Conservation (phyloP, 1,139 yeast genomes). For the Candida smagusa region DNA sequence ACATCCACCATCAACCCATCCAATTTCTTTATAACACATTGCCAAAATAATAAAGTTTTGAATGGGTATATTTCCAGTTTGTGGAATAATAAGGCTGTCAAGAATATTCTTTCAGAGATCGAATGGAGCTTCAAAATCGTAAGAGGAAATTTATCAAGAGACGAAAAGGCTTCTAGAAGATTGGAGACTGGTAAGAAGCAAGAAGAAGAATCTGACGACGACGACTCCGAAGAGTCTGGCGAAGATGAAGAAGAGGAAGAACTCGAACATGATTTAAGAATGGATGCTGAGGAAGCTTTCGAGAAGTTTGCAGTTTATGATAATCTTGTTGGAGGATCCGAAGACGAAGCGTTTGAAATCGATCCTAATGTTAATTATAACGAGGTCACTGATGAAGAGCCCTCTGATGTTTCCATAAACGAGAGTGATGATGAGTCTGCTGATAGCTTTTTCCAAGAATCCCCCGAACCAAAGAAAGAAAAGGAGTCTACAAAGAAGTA, state of each 20-base stretch:
- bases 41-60: slow-evolving; percentile 38
- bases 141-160: slow-evolving; percentile 53
- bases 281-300: slow-evolving; percentile 24
- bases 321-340: slow-evolving; percentile 52
- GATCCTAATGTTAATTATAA: slow-evolving; percentile 52
- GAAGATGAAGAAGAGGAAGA: slow-evolving; percentile 20
- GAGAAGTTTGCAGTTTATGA: slow-evolving; percentile 47
- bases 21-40: slow-evolving; percentile 44
- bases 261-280: slow-evolving; percentile 15
- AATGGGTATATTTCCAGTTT: slow-evolving; percentile 52
- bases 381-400: slow-evolving; percentile 62
- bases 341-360: slow-evolving; percentile 40
- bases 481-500: slow-evolving; percentile 21
- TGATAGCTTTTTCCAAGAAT: slow-evolving; percentile 40
- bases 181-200: slow-evolving; percentile 23
- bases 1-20: slow-evolving; percentile 39
- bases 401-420: slow-evolving; percentile 26
- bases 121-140: slow-evolving; percentile 60
- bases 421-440: slow-evolving; percentile 18
- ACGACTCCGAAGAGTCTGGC: slow-evolving; percentile 15
- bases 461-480: slow-evolving; percentile 12
- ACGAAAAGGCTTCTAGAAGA: slow-evolving; percentile 34
- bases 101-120: slow-evolving; percentile 43
- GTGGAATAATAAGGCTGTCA: slow-evolving; percentile 56
- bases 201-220: slow-evolving; percentile 16